A percentile compares a stretch with the other conserved stretches of the same genome.
Evolutionary conservation across 1,284 basidiomycete genomes (phyloP).

Genomic region (Phylloboletellus chloephorus): DNA sequence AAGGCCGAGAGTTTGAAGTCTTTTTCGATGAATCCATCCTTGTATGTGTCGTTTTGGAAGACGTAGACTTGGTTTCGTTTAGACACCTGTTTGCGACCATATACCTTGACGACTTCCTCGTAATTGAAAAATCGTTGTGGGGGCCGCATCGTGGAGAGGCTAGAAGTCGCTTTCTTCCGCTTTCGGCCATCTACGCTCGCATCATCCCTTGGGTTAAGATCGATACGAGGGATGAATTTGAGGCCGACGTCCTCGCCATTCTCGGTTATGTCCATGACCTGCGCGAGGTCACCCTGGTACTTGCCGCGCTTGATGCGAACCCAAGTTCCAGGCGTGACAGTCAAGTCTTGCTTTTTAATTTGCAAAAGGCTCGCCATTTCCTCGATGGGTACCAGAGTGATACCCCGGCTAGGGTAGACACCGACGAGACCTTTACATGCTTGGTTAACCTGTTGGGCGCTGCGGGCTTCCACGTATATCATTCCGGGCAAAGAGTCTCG

Average conservation of each 20-base stretch:
- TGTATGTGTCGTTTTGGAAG: conserved; percentile 92
- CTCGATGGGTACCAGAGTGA: conserved; percentile 90
- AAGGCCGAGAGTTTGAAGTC: conserved; percentile 85
- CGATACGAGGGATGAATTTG: conserved; percentile 95
- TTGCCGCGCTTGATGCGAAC: conserved; percentile 93
- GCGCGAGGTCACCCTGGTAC: conserved; percentile 92
- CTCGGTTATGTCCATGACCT: conserved; percentile 89
- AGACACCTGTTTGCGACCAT: conserved; percentile 72
- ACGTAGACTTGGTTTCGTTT: conserved; percentile 70
- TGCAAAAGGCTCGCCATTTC: conserved; percentile 97
- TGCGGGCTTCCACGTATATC: conserved; percentile 93
- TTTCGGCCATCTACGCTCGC: conserved; percentile 61
- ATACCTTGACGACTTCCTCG: conserved; percentile 88
- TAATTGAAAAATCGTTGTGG: conserved; percentile 92
- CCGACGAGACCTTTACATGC: conserved; percentile 91
- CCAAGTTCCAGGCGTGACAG: conserved; percentile 87
- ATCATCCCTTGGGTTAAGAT: conserved; percentile 87
- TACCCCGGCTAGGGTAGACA: conserved; percentile 77
- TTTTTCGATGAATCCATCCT: conserved; percentile 94
- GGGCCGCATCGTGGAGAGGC: conserved; percentile 64
- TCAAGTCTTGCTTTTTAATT: conserved; percentile 91
- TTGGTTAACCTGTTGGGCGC: conserved; percentile 79
- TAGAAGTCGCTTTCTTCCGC: conserved; percentile 57
- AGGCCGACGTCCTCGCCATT: conserved; percentile 93
- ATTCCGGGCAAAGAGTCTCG: conserved; percentile 93